These are phyloP conservation scores for Pseudogymnoascus sp. DNA, from an alignment of 2,329 filamentous ascomycete genomes.

Conservation along the genomic window DNA sequence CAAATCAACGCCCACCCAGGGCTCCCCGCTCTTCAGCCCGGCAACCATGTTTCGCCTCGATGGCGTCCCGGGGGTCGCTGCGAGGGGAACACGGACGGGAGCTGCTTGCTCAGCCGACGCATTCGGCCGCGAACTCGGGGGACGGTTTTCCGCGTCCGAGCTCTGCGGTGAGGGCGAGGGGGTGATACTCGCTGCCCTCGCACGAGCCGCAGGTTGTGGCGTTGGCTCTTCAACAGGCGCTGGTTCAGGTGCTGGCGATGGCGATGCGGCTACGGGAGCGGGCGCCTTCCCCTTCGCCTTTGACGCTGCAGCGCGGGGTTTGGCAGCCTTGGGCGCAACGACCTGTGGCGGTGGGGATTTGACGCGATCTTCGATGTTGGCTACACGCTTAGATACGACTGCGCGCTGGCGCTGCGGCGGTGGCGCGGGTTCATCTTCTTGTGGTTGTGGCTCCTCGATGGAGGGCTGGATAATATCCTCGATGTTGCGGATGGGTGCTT, in stretches of 20 bases:
- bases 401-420: neutral
- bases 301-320: conserved; percentile 14
- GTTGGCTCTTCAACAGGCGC: conserved; percentile 13
- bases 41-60: conserved; percentile 53
- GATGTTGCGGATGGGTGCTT: conserved; percentile 20
- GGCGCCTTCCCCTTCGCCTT: conserved; percentile 21
- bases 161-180: conserved; percentile 67
- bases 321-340: neutral
- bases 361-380: neutral
- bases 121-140: conserved; percentile 58
- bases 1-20: conserved; percentile 72
- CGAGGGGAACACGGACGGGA: conserved; percentile 43
- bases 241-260: neutral
- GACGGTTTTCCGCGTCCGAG: conserved; percentile 74
- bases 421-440: neutral
- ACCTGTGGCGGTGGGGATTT: neutral
- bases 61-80: conserved; percentile 47
- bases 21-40: conserved; percentile 48
- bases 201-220: conserved; percentile 38
- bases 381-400: neutral
- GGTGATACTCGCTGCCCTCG: conserved; percentile 47
- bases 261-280: neutral
- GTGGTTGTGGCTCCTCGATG: neutral
- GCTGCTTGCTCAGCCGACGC: conserved; percentile 27
- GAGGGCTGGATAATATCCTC: conserved; percentile 24